A percentile compares a stretch with the other conserved stretches of the same genome.
Conservation (phyloP, 352 stramenopile genomes). For the Phytopythium litorale region DNA sequence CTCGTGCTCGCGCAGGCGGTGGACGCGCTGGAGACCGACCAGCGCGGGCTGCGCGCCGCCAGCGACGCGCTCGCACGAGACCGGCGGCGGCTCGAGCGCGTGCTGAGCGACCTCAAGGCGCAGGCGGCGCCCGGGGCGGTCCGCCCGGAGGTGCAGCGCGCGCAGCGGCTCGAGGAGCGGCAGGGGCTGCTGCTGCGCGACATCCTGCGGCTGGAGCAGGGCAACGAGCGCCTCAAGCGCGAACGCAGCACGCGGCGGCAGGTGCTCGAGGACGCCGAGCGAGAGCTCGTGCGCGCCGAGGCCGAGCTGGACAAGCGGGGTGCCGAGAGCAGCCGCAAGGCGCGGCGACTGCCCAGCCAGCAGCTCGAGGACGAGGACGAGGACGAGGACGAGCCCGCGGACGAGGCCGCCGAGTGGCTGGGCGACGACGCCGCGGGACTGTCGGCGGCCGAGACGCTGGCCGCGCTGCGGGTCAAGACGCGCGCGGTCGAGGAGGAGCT, state of each 20-base stretch:
- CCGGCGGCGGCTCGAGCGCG: constrained; percentile 31
- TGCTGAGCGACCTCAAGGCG: constrained; percentile 43
- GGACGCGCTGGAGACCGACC: constrained; percentile 25
- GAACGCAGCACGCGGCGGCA: constrained; percentile 37
- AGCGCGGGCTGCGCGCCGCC: constrained; percentile 30
- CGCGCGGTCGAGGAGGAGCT: constrained; percentile 50
- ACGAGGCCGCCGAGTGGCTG: constrained; percentile 11
- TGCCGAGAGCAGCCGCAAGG: neutral
- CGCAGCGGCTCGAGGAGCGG: constrained; percentile 35
- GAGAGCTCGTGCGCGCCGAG: constrained; percentile 22
- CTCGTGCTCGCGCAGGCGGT: constrained; percentile 29
- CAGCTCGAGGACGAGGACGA: constrained; percentile 5
- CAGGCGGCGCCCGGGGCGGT: constrained; percentile 39
- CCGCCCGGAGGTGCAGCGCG: constrained; percentile 42
- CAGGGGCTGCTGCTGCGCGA: constrained; percentile 49
- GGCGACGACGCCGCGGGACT: constrained; percentile 41
- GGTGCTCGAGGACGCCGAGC: constrained; percentile 39
- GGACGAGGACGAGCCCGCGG: constrained; percentile 17
- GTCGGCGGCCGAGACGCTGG: constrained; percentile 24
- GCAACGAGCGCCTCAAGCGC: constrained; percentile 51
- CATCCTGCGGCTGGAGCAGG: constrained; percentile 40
- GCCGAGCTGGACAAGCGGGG: neutral
- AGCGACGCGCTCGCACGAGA: constrained; percentile 34
- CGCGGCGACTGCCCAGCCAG: neutral
- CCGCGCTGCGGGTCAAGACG: constrained; percentile 26